Evolutionary conservation across 306 rosid species (phyloP), one percentile per base, ranked within the genome.

Genomic region (Prunus kanzakura): DNA sequence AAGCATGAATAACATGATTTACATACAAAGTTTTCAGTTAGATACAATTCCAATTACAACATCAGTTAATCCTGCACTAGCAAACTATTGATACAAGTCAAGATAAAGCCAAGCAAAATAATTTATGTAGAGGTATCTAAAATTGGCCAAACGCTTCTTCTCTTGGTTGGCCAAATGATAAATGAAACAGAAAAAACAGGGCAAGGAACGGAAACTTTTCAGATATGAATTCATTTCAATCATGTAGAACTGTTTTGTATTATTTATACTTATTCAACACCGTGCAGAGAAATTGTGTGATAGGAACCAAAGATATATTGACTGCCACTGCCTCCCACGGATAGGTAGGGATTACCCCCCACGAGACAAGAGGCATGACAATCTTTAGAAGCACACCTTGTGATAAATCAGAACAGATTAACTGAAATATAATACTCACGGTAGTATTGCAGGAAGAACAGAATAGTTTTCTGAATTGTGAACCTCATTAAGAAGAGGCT

Each of bases 391-490:
- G 38, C 38, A 35, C 38, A 35, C 38, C 7, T 35, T 35, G 38
- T 35, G 38, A 69, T 25, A 75, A 8, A 32, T 7, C 6, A 3
- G 60, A 52, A 14, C 71, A 75, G 69, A 23, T 29, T 8, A 64
- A 55, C n/a, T 43, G 46, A 23, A 49, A 49, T 47, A 79, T 46
- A 64, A 58, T 78, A 84, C 97, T 88, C 78, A 92, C 99, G 99
- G 99, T 61, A 92, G 85, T 79, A 95, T 84, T 49, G 96, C 91
- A 27, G 91, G 87, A 78, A 55, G 45, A 69, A 84, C 51, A 27
- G 97, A 92, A 76, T 86, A 95, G 65, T 79, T 76, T 72, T 90
- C 88, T 57, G 93, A 51, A 55, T 1, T 56, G 51, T 81, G 91
- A 70, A 20, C 67, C 23, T 80, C 83, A 61, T 54, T 69, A 68